Percentiles rank a stretch among this genome's conserved stretches.
Conservation (phyloP, 306 rosid genomes). For the Cicer pinnatifidum region DNA sequence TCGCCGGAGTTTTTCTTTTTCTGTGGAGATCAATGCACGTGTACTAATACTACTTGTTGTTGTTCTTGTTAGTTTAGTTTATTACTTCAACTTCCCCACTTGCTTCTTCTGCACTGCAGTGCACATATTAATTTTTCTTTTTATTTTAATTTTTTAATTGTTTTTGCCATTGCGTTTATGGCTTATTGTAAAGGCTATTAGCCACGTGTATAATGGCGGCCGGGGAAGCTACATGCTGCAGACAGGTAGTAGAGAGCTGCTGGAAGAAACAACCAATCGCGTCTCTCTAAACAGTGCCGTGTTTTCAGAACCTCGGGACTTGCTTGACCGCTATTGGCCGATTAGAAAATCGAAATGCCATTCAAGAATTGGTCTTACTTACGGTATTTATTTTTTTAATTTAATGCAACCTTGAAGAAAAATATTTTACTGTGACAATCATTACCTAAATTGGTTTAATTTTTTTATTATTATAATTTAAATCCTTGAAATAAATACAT, state of each 20-base stretch:
- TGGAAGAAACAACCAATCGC: constrained; percentile 26
- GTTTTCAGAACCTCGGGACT: not conserved
- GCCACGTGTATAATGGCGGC: constrained; percentile 49
- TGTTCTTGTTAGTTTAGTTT: constrained; percentile 18
- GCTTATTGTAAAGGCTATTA: not conserved
- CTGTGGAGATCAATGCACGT: constrained; percentile 45
- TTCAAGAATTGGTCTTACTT: not conserved
- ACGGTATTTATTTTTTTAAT: too few species aligned
- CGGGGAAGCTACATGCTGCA: constrained; percentile 33
- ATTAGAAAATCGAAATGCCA: constrained; percentile 12
- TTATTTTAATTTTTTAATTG: not conserved
- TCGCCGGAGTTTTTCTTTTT: constrained; percentile 48
- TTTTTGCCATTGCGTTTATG: not conserved
- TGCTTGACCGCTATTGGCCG: constrained; percentile 21
- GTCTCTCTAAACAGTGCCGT: constrained; percentile 17
- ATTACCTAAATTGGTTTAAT: too few species aligned
- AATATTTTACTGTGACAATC: too few species aligned
- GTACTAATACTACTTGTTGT: not conserved
- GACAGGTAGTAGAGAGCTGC: constrained; percentile 18
- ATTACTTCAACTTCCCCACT: not conserved
- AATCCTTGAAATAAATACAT: too few species aligned
- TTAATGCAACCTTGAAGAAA: too few species aligned
- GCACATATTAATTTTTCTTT: not conserved
- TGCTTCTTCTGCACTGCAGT: not conserved
- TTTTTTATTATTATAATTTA: too few species aligned